phyloP scores from a whole-genome alignment of 83 land plant genomes.

The Picea abies region DNA sequence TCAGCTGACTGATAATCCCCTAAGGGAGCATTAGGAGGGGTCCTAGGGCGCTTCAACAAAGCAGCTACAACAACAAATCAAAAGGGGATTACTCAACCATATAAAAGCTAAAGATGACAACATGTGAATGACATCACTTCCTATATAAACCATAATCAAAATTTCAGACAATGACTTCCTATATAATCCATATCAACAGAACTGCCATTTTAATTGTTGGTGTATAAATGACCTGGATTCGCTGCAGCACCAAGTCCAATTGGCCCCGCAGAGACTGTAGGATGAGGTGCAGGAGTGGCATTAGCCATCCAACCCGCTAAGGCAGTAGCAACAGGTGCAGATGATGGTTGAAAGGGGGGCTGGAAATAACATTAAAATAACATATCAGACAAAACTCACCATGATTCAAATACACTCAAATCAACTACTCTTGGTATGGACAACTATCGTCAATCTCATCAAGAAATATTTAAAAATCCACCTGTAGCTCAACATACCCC shows the following conservation, averaged over 20 bases:
- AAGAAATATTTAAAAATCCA: too few relatives aligned
- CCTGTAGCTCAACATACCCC: too few relatives aligned
- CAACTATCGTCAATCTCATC: too few relatives aligned
- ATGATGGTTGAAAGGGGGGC: conserved; percentile 93
- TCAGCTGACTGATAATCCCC: conserved; percentile 91
- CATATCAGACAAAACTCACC: too few relatives aligned
- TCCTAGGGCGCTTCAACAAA: conserved; percentile 86
- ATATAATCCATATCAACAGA: background rate
- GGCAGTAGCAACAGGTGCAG: conserved; percentile 69
- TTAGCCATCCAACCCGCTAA: conserved; percentile 98
- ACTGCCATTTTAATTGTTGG: background rate
- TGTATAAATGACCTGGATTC: conserved; percentile 55
- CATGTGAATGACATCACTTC: background rate
- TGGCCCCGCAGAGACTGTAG: conserved; percentile 69
- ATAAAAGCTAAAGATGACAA: background rate
- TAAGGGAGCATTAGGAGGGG: conserved; percentile 77
- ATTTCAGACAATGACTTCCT: too few relatives aligned
- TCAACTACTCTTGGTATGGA: too few relatives aligned
- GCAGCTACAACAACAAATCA: conserved; percentile 44
- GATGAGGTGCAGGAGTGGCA: conserved; percentile 81
- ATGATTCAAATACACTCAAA: too few relatives aligned
- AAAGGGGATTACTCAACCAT: conserved; percentile 9
- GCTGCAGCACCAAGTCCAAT: conserved; percentile 71
- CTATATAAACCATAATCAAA: background rate
- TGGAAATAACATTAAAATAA: too few relatives aligned